These are phyloP conservation scores for Beauveria medogensis DNA, from an alignment of 2,329 filamentous ascomycete genomes.

Conservation along the genomic window DNA sequence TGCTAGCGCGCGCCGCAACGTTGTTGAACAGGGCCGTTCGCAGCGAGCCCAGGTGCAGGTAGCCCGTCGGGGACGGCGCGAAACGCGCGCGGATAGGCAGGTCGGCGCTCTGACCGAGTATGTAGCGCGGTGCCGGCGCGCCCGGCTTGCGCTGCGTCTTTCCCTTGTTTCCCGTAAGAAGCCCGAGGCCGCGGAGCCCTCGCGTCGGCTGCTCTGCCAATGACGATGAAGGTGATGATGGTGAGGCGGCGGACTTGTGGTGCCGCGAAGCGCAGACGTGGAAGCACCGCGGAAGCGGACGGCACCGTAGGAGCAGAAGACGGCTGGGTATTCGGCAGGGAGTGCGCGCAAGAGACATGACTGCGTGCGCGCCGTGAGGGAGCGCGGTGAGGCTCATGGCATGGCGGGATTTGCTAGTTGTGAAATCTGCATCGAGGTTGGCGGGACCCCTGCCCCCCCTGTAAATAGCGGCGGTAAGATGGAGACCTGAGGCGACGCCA, in stretches of 20 bases:
- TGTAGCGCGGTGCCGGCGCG: slow-evolving; percentile 16
- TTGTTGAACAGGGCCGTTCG: slow-evolving; percentile 95
- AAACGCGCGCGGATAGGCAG: slow-evolving; percentile 56
- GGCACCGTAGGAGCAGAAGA: neutral
- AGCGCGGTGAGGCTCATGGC: neutral
- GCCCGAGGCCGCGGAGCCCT: neutral
- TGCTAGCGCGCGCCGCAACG: slow-evolving; percentile 73
- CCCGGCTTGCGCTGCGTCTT: neutral
- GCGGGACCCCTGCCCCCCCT: neutral
- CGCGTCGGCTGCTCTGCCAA: neutral
- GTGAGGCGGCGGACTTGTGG: neutral
- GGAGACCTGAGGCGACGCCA: too few relatives aligned
- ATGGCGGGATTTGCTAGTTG: neutral
- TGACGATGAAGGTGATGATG: neutral
- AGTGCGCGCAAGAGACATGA: neutral
- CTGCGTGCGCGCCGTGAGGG: neutral
- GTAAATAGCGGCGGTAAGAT: neutral
- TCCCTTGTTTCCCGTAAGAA: neutral
- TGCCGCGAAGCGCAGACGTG: neutral
- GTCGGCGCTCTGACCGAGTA: slow-evolving; percentile 46
- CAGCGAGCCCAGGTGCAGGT: slow-evolving; percentile 84
- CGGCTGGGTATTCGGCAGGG: neutral
- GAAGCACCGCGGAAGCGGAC: neutral
- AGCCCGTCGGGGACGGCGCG: slow-evolving; percentile 90
- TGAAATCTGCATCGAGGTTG: neutral